Evolutionary conservation across 2,329 filamentous ascomycete genomes (phyloP).

Genomic region (Bimuria novae-zelandiae): DNA sequence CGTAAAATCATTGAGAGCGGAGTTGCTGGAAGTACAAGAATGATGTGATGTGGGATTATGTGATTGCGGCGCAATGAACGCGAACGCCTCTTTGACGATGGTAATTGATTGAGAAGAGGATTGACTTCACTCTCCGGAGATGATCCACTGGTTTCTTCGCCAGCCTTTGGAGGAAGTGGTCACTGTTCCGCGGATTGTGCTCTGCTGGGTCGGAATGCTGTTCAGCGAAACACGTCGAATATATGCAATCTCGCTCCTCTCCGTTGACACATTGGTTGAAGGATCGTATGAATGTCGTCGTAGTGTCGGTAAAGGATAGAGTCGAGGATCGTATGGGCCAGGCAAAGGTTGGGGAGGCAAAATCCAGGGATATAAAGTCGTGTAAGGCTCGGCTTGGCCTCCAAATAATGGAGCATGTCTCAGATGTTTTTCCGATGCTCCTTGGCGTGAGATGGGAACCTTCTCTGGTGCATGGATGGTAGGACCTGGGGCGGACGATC

Average conservation of each 20-base stretch:
- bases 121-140: constrained; percentile 31
- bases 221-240: constrained; percentile 34
- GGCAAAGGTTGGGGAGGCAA: constrained; percentile 37
- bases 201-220: constrained; percentile 19
- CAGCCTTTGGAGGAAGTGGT: constrained; percentile 38
- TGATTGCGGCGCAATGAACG: background rate
- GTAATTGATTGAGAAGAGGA: background rate
- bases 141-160: constrained; percentile 43
- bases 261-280: constrained; percentile 5
- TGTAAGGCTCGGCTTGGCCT: constrained; percentile 19
- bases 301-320: constrained; percentile 40
- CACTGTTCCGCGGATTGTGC: constrained; percentile 28
- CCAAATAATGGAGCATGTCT: constrained; percentile 11
- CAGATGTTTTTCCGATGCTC: constrained; percentile 16
- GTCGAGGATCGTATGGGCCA: constrained; percentile 42
- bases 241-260: constrained; percentile 24
- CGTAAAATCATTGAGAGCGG: background rate
- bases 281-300: constrained; percentile 22
- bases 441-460: constrained; percentile 10
- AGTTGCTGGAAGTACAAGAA: background rate
- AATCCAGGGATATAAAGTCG: constrained; percentile 41
- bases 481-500: background rate
- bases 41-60: background rate
- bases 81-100: background rate
- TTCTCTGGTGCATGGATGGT: constrained; percentile 6